Percentiles rank a stretch among this genome's conserved stretches.
phyloP scores from a whole-genome alignment of 768 basidiomycete species.

The Amanita jacksonii region DNA sequence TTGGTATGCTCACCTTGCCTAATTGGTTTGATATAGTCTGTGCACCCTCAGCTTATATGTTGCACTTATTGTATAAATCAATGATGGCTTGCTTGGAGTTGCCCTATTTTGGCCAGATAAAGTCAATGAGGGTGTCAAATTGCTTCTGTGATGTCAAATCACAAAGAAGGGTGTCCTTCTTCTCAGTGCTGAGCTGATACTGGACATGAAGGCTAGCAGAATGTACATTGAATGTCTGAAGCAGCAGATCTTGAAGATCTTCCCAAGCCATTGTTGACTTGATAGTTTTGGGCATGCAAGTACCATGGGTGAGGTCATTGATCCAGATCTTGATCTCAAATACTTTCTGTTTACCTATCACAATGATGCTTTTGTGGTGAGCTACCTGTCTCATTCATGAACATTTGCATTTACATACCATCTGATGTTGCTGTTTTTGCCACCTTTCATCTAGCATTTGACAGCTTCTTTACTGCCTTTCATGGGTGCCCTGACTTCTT shows the following conservation, averaged over 20 bases:
- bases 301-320: slow-evolving; percentile 1
- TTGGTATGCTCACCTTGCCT: slow-evolving; percentile 4
- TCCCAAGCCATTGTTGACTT: slow-evolving; percentile 2
- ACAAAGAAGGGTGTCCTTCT: slow-evolving; percentile 8
- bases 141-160: slow-evolving; percentile 4
- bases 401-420: slow-evolving; percentile 1
- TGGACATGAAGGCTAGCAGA: slow-evolving; percentile 3
- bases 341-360: slow-evolving; percentile 1
- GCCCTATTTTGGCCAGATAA: slow-evolving; percentile 3
- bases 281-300: slow-evolving; percentile 3
- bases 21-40: background rate
- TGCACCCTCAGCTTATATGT: slow-evolving; percentile 2
- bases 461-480: slow-evolving; percentile 2
- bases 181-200: slow-evolving; percentile 7
- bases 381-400: slow-evolving; percentile 1
- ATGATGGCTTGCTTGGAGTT: slow-evolving; percentile 1
- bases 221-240: slow-evolving; percentile 1
- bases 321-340: slow-evolving; percentile 4
- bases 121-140: slow-evolving; percentile 4
- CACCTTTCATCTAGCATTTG: slow-evolving; percentile 1
- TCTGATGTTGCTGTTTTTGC: background rate
- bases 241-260: slow-evolving; percentile 1
- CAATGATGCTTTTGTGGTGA: background rate
- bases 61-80: background rate
- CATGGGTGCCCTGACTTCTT: background rate